Evolutionary conservation across 768 basidiomycete species (phyloP).

Genomic region (Mycena metata): DNA sequence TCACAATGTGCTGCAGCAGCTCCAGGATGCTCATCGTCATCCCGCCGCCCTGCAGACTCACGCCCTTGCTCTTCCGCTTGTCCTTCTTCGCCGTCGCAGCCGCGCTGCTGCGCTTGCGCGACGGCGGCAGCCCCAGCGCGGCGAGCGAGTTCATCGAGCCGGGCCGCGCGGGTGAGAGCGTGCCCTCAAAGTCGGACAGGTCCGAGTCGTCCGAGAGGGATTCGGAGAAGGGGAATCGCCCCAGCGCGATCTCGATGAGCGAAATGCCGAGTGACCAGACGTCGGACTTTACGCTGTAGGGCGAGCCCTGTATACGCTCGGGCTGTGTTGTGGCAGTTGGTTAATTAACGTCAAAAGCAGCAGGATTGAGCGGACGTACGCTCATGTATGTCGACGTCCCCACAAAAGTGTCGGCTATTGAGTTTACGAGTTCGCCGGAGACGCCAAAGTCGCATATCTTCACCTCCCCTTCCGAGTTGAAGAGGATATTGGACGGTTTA

Average conservation of each 20-base stretch:
- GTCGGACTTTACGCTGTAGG: conserved; percentile 98
- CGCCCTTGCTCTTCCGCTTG: conserved; percentile 91
- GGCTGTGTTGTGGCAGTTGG: conserved; percentile 67
- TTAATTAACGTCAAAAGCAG: conserved; percentile 23
- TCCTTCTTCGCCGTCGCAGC: conserved; percentile 75
- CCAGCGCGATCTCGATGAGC: conserved; percentile 95
- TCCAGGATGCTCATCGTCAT: conserved; percentile 99
- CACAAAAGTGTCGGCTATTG: conserved; percentile 98
- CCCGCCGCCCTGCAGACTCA: conserved; percentile 92
- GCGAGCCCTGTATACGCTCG: conserved; percentile 98
- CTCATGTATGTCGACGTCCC: conserved; percentile 99
- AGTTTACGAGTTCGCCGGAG: conserved; percentile 98
- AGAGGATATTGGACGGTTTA: conserved; percentile 98
- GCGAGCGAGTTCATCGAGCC: conserved; percentile 63
- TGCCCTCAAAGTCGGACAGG: conserved; percentile 84
- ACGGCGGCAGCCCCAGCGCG: conserved; percentile 52
- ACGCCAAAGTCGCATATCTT: conserved; percentile 99
- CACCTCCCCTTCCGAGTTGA: conserved; percentile 94
- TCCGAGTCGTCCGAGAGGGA: conserved; percentile 83
- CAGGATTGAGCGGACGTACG: conserved; percentile 66
- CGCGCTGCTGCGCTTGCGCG: conserved; percentile 48
- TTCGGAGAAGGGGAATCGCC: conserved; percentile 96
- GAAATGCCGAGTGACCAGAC: conserved; percentile 99
- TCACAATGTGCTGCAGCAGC: conserved; percentile 97
- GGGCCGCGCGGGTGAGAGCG: conserved; percentile 80